phyloP scores from a whole-genome alignment of 495 filamentous ascomycete species.

The Aspergillus carlsbadensis region DNA sequence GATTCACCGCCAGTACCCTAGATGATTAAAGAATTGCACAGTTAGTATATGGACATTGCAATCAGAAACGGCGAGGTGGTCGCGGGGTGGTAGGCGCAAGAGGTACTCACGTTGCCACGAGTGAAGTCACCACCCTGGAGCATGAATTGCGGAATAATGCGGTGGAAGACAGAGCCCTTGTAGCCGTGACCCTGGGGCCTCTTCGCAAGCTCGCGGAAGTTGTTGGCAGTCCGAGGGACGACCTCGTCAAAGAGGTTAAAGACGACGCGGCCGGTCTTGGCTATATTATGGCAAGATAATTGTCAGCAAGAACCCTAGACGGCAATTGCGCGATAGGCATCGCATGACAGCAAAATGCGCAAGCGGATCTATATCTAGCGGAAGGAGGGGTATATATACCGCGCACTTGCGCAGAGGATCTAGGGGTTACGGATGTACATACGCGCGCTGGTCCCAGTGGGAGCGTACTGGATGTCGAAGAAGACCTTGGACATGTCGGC shows the following conservation, averaged over 20 bases:
- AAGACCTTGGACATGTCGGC: conserved; percentile 66
- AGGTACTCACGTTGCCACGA: conserved; percentile 70
- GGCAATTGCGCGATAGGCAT: conserved; percentile 6
- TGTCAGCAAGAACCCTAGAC: conserved; percentile 1
- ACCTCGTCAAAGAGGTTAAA: conserved; percentile 86
- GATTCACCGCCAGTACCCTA: conserved; percentile 88
- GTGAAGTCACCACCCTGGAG: conserved; percentile 99
- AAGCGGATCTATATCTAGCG: conserved; percentile 6
- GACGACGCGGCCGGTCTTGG: conserved; percentile 75
- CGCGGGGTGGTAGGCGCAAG: not conserved
- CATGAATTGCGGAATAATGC: conserved; percentile 98
- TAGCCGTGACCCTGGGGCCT: conserved; percentile 84
- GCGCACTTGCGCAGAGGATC: not conserved
- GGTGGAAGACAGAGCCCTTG: conserved; percentile 91
- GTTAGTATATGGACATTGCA: conserved; percentile 9
- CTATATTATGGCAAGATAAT: conserved; percentile 39
- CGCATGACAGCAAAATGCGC: conserved; percentile 8
- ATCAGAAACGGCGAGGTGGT: conserved; percentile 4
- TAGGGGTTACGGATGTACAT: conserved; percentile 35
- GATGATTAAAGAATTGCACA: too few relatives aligned
- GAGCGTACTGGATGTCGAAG: conserved; percentile 64
- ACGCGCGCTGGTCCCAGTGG: conserved; percentile 59
- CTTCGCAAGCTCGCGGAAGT: conserved; percentile 97
- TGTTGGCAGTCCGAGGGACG: conserved; percentile 91
- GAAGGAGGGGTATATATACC: conserved; percentile 17